Evolutionary conservation across 208 protist species (phyloP).

Genomic region (Leishmania amazonensis): DNA sequence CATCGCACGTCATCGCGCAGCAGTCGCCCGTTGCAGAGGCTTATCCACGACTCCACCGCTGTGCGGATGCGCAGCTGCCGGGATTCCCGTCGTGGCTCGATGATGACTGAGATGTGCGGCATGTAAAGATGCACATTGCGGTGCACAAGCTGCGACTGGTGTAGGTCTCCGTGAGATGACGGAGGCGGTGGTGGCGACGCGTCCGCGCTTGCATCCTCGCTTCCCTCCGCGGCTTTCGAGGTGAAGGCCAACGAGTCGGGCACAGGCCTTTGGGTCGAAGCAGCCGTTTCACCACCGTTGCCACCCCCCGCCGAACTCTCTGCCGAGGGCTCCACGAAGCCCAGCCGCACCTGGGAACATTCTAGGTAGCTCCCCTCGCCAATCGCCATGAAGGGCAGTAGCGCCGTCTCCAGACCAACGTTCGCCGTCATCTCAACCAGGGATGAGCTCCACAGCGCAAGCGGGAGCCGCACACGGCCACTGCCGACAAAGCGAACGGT

Average conservation of each 20-base stretch:
- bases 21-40: constrained; percentile 18
- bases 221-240: neutral
- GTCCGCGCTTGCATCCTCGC: neutral
- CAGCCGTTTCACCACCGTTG: neutral
- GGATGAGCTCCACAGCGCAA: constrained; percentile 24
- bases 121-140: constrained; percentile 26
- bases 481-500: constrained; percentile 64
- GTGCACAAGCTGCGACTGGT: constrained; percentile 10
- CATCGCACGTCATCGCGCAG: constrained; percentile 29
- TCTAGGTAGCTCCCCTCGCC: constrained; percentile 79
- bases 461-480: constrained; percentile 62
- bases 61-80: constrained; percentile 27
- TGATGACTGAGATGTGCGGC: constrained; percentile 25
- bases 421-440: constrained; percentile 33
- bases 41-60: constrained; percentile 16
- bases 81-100: constrained; percentile 22
- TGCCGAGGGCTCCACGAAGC: constrained; percentile 31
- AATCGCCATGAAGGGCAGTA: constrained; percentile 73
- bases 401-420: constrained; percentile 40
- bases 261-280: neutral
- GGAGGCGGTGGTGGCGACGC: neutral
- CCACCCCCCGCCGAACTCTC: neutral
- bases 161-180: neutral
- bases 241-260: neutral
- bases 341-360: constrained; percentile 53